Conservation (phyloP, 495 filamentous ascomycete species). For the Neurospora tetrasperma region DNA sequence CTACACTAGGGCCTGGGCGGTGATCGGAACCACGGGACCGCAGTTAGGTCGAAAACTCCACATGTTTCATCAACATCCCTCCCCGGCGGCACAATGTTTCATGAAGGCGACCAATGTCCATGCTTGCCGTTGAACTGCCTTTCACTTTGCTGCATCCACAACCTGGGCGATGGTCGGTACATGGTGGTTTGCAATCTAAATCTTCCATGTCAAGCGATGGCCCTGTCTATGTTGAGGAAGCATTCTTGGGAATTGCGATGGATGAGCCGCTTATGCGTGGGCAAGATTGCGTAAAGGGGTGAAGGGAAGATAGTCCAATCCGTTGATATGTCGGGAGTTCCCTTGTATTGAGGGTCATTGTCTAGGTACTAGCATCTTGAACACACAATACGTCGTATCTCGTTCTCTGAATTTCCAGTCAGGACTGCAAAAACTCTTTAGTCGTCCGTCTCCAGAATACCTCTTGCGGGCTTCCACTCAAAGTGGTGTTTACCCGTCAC, state of each 20-base stretch:
- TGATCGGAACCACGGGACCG: background rate
- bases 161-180: background rate
- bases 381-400: background rate
- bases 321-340: background rate
- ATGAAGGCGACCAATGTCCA: background rate
- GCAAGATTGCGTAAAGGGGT: background rate
- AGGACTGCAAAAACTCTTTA: background rate
- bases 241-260: background rate
- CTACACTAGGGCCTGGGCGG: background rate
- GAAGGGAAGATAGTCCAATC: background rate
- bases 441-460: background rate
- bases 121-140: background rate
- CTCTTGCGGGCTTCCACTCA: conserved; percentile 44
- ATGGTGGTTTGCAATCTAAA: background rate
- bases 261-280: background rate
- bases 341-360: background rate
- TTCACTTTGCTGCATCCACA: background rate
- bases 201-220: background rate
- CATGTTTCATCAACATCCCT: background rate
- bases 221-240: background rate
- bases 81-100: background rate
- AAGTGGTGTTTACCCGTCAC: conserved; percentile 44
- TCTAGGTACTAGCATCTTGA: background rate
- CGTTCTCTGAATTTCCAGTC: background rate
- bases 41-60: background rate